phyloP scores from a whole-genome alignment of 768 basidiomycete genomes.

The Agrocybe pediades region DNA sequence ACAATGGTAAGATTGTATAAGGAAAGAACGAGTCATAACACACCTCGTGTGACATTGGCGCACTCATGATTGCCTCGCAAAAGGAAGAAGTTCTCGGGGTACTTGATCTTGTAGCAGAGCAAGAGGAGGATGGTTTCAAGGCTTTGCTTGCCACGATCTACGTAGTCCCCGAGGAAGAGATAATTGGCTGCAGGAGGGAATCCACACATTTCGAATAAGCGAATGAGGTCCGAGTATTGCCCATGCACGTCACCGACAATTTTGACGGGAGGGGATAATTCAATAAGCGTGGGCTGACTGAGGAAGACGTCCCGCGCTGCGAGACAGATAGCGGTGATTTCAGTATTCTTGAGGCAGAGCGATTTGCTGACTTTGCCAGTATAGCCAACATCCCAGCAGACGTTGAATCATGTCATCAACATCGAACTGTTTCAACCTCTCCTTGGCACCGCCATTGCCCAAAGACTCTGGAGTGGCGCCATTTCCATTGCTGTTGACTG shows the following conservation, averaged over 20 bases:
- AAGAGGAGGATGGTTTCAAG: conserved; percentile 96
- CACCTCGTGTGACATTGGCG: conserved; percentile 98
- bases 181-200: conserved; percentile 98
- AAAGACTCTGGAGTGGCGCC: conserved; percentile 41
- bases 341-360: conserved; percentile 91
- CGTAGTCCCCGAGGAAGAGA: conserved; percentile 98
- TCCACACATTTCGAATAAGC: conserved; percentile 99
- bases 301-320: conserved; percentile 97
- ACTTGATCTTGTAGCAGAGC: conserved; percentile 99
- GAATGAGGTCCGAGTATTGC: conserved; percentile 97
- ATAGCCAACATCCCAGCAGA: conserved; percentile 93
- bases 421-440: conserved; percentile 75
- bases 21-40: conserved; percentile 27
- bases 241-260: conserved; percentile 99
- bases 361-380: conserved; percentile 98
- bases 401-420: conserved; percentile 98
- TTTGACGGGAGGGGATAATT: conserved; percentile 97
- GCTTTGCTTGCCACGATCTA: conserved; percentile 98
- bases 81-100: conserved; percentile 99
- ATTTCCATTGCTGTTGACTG: conserved; percentile 40
- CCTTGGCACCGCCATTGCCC: conserved; percentile 50
- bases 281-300: conserved; percentile 94
- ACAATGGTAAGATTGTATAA: conserved; percentile 16
- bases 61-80: conserved; percentile 98
- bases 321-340: conserved; percentile 92